Base-by-base conservation (phyloP, 305 asterid species). In the Ilex paraguariensis region DNA sequence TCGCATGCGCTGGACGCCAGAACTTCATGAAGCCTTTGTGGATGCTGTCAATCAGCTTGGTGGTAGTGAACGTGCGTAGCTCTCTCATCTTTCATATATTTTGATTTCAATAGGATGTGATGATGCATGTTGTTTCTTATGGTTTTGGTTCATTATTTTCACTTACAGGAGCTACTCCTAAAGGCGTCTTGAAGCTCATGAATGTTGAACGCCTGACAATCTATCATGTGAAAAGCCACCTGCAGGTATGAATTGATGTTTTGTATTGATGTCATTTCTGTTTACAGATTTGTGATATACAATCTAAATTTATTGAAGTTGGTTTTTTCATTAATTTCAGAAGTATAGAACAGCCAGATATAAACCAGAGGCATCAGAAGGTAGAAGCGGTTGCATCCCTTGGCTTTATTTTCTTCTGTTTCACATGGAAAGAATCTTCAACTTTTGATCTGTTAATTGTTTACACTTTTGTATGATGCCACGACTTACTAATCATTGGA, bases 1-100 rank as follows among this genome's bases (percentile, higher is more conserved):
- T 66, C 84, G 97, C 40, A 91, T 91, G 95, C 95, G 95, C 49
- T 91, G 97, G 97, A 91, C 97, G 36, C 95, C 95, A 5, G 97
- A 91, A 68, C 96, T 91, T 75, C 97, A 91, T 59, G 97, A 91
- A 72, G 76, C 75, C 42, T 90, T 90, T 62, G 81, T 90, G 59
- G 87, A 84, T 48, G 90, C 97, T 15, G 87, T 90, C 56, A 78
- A 73, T 73, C 88, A 86, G 84, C 95, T 90, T 61, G 97, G 97
- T 59, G 96, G 97, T 36, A 67, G 95, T 53, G 96, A 87, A 70
- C 73, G 97, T 90, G 70, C 50, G 95, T 75, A 32, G 57, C 54
- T 72, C 36, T 2, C 60, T 36, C 50, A 10, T 66, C 12, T 28
- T 45, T 54, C 13, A 54, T 66, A 56, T 46, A 63, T 58, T 39